Conservation (phyloP, 208 protist species). For the Phytomonas francai region DNA sequence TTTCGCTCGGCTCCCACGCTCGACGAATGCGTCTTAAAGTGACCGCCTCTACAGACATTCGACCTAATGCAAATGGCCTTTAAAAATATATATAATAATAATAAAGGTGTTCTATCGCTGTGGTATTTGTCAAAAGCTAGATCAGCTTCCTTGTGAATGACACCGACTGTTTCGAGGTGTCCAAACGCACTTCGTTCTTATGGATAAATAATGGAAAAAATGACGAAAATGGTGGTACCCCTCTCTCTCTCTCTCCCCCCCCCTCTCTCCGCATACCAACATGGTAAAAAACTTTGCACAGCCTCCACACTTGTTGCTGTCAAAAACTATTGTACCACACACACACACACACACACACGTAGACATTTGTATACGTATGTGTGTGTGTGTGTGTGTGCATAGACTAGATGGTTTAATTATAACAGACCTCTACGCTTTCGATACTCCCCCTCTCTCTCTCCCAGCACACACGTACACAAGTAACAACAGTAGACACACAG, state of each 20-base stretch:
- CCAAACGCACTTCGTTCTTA: neutral
- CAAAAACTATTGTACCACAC: neutral
- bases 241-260: too few relatives aligned
- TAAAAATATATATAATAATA: too few relatives aligned
- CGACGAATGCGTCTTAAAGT: conserved; percentile 66
- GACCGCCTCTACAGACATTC: conserved; percentile 53
- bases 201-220: neutral
- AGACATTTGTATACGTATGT: conserved; percentile 10
- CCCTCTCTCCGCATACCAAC: neutral
- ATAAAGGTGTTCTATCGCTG: neutral
- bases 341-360: conserved; percentile 2
- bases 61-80: neutral
- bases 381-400: conserved; percentile 1
- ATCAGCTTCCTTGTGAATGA: neutral
- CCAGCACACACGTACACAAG: too few relatives aligned
- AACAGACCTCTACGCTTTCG: neutral
- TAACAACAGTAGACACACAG: too few relatives aligned
- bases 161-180: neutral
- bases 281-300: too few relatives aligned
- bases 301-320: neutral
- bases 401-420: neutral
- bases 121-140: neutral
- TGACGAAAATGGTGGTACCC: neutral
- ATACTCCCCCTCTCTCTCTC: too few relatives aligned
- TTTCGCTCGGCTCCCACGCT: conserved; percentile 72